Evolutionary conservation across 805 yeast species (phyloP), one percentile per base, ranked within the genome.

Genomic region (Peterozyma xylosa): DNA sequence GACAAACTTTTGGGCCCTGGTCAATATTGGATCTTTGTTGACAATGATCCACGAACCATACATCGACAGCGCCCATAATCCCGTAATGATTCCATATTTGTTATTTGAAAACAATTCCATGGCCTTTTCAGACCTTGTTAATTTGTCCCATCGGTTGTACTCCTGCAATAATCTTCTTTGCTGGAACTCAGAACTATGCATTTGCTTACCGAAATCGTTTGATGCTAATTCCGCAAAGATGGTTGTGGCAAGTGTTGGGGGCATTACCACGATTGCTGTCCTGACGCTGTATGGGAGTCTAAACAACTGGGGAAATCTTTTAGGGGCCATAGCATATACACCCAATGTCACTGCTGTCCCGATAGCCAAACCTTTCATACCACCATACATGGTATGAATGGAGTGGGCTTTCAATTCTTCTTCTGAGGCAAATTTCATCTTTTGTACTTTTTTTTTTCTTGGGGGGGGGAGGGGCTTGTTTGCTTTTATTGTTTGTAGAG

Each of bases 61-160:
- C 68, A 86, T 63, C 3, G 91, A 81, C 17, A 78, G 84, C 4
- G 86, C 89, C 95, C 95, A 86, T 9, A 83, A 73, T 44, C 77
- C 80, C 16, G 81, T 74, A 51, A 86, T 78, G 51, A 83, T 71
- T 57, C 74, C 73, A 61, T 84, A 85, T 58, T 81, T 83, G 65
- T 80, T 68, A 45, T 67, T 73, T 37, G 73, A 64, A 30, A 76
- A 61, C 35, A 68, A 57, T 45, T 75, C 76, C 37, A 78, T 62
- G 2, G 66, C 32, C 58, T 78, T 78, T 37, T 82, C 82, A 6
- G 63, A 53, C 1, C 62, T 34, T 2, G 83, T 62, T 46, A 82
- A 56, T 3, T 62, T 51, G 17, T 71, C 61, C 82, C 85, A 80
- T 55, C 73, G 67, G 45, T 62, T 62, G 50, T 68, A 64, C 54